phyloP scores from a whole-genome alignment of 2,329 filamentous ascomycete genomes.

The Calonectria pteridis region DNA sequence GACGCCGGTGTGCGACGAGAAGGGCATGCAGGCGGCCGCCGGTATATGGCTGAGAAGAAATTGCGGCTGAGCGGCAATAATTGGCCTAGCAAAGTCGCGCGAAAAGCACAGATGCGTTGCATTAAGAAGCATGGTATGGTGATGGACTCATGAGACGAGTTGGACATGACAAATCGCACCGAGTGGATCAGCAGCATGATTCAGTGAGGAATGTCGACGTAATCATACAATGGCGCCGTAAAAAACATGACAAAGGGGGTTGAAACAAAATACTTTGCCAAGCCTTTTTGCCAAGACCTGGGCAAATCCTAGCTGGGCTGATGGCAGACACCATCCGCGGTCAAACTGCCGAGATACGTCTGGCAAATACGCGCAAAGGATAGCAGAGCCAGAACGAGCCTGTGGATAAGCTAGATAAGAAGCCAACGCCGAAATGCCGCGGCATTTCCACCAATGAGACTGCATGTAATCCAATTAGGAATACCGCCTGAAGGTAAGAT shows the following conservation, averaged over 20 bases:
- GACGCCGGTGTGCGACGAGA: neutral
- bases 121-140: neutral
- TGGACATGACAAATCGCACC: neutral
- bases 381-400: neutral
- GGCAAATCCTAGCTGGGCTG: constrained; percentile 33
- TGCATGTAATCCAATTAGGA: neutral
- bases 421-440: constrained; percentile 9
- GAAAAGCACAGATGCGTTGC: neutral
- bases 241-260: neutral
- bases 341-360: constrained; percentile 1
- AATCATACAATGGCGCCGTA: constrained; percentile 1
- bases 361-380: neutral
- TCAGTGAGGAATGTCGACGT: neutral
- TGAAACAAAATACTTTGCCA: constrained; percentile 31
- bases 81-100: neutral
- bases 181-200: neutral
- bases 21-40: neutral
- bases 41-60: neutral
- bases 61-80: neutral
- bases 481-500: neutral
- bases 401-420: neutral
- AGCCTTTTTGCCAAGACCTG: constrained; percentile 39
- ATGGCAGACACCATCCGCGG: neutral
- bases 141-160: neutral
- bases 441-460: constrained; percentile 20